A percentile compares a stretch with the other conserved stretches of the same genome.
These are phyloP conservation scores for Mortierella sp. DNA, from an alignment of 371 early-diverging fungal genomes.

Conservation along the genomic window DNA sequence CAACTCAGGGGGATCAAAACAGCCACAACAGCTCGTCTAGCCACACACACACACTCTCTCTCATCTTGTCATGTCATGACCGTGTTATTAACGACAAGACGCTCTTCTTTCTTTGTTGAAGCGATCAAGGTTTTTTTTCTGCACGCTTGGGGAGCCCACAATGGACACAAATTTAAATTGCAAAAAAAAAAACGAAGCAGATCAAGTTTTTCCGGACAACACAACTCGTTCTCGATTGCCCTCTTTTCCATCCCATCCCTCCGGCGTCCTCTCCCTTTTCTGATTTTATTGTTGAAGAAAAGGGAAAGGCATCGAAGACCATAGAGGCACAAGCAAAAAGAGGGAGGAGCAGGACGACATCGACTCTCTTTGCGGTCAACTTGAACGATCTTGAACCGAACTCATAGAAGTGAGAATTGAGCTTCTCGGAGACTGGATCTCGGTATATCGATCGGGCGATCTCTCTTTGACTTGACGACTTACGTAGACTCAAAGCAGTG, in stretches of 20 bases:
- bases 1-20: neutral
- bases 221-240: neutral
- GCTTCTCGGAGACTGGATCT: too few species aligned
- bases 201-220: neutral
- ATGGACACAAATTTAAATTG: neutral
- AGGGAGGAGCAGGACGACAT: too few species aligned
- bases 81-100: neutral
- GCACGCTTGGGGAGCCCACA: neutral
- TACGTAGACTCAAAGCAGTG: slow-evolving; percentile 44
- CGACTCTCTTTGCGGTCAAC: neutral
- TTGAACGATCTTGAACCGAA: neutral
- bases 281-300: neutral
- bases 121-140: neutral
- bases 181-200: neutral
- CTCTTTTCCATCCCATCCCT: neutral
- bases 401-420: neutral
- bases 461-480: neutral
- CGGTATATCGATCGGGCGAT: too few species aligned
- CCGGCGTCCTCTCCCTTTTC: neutral
- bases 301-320: neutral
- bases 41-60: neutral
- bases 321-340: too few species aligned
- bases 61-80: neutral
- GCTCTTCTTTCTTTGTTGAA: neutral
- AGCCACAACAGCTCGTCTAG: neutral